Percentiles rank a stretch among this genome's conserved stretches.
Conservation (phyloP, 1,284 basidiomycete genomes). For the Ceratobasidium papillatum region DNA sequence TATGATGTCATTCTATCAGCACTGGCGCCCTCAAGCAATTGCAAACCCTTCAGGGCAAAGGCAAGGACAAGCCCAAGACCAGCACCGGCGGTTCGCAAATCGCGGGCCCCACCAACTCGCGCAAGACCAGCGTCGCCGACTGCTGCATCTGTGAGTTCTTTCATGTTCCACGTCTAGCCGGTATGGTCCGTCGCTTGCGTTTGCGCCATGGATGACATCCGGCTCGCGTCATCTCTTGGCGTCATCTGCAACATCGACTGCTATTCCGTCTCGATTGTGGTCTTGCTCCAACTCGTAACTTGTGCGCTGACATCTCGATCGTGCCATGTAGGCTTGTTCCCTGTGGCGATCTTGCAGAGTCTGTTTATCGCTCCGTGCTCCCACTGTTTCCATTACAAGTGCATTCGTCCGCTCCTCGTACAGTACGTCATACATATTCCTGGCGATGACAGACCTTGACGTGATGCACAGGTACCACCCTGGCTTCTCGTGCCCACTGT, state of each 20-base stretch:
- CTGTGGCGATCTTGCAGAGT: slow-evolving; percentile 93
- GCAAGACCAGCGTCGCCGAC: slow-evolving; percentile 72
- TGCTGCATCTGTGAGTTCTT: slow-evolving; percentile 81
- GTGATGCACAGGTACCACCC: slow-evolving; percentile 72
- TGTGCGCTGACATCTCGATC: slow-evolving; percentile 26
- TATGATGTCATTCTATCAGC: slow-evolving; percentile 37
- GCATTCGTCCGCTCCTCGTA: slow-evolving; percentile 90
- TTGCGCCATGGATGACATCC: no score
- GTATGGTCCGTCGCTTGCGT: no score
- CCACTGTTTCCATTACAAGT: slow-evolving; percentile 98
- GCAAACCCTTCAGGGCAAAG: slow-evolving; percentile 40
- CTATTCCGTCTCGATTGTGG: background rate
- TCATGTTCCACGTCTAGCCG: background rate
- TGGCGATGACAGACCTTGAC: background rate
- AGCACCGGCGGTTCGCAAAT: slow-evolving; percentile 44
- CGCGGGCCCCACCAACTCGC: slow-evolving; percentile 39
- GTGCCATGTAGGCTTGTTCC: slow-evolving; percentile 73
- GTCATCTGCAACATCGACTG: background rate
- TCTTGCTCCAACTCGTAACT: background rate
- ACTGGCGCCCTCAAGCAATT: slow-evolving; percentile 43
- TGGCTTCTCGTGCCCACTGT: slow-evolving; percentile 94
- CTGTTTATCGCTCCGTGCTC: slow-evolving; percentile 97
- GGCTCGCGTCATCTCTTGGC: background rate
- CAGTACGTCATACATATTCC: slow-evolving; percentile 40
- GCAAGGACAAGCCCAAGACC: slow-evolving; percentile 54